Base-by-base conservation (phyloP, 305 asterid species). In the Salvia sclarea region DNA sequence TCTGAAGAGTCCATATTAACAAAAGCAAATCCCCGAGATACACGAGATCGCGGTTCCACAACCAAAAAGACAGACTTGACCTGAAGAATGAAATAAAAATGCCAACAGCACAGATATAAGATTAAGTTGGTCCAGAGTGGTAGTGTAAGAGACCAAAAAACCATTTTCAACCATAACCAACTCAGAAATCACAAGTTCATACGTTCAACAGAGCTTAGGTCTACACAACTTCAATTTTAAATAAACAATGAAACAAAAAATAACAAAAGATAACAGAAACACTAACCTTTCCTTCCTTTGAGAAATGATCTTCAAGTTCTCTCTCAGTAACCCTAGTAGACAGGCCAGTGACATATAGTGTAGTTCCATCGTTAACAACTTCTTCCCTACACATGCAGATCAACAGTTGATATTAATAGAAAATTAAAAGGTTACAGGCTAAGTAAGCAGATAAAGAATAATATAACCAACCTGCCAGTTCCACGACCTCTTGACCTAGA, bases 21-120 rank as follows among this genome's bases (percentile, higher is more conserved):
- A 66, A 93, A 91, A 43, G 98, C 92, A 87, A 93, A 93, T 61
- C 98, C 98, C 70, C 96, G 96, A 72, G 97, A 93, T 54, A 88
- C 76, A 31, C 96, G 95, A 65, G 98, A 84, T 5, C 96, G 88
- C 0, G 98, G 98, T 76, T 93, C 97, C 79, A 93, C 86, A 31
- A 91, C 97, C 85, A 93, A 77, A 68, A 91, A 93, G 14, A 86
- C 83, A 35, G 98, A 91, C 77, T 87, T 86, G 78, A 93, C 97
- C 98, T 93, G 76, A 64, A 16, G 67, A 60, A 54, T n/a, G 50
- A 56, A 61, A 38, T 31, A 18, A 59, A 72, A 52, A 31, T 4
- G 54, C 73, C 70, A 81, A 22, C 37, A 70, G 57, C 37, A 48
- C 16, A 24, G 41, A 9, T 24, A 22, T 21, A 17, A 48, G 21